Evolutionary conservation across 2,329 filamentous ascomycete species (phyloP).

Genomic region (Proliferodiscus dingleyae): DNA sequence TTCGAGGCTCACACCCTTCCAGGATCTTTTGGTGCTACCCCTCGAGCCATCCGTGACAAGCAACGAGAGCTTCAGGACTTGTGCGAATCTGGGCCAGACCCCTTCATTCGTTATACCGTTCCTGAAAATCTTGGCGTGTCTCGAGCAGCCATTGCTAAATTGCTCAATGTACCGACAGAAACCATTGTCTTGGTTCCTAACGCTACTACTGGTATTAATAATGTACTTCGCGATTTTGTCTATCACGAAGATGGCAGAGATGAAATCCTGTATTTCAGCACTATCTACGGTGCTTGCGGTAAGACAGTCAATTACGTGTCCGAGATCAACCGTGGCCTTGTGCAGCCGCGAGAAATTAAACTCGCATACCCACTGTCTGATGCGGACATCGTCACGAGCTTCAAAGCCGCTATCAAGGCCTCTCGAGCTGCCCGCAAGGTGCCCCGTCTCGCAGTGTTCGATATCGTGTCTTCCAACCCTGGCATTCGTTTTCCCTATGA

Average conservation of each 20-base stretch:
- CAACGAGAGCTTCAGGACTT: slow-evolving; percentile 62
- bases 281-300: slow-evolving; percentile 68
- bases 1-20: neutral
- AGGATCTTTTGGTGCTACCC: slow-evolving; percentile 77
- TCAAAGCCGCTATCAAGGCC: slow-evolving; percentile 52
- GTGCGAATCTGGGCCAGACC: slow-evolving; percentile 65
- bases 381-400: slow-evolving; percentile 55
- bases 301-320: slow-evolving; percentile 67
- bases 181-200: slow-evolving; percentile 76
- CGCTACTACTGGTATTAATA: slow-evolving; percentile 74
- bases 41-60: slow-evolving; percentile 53
- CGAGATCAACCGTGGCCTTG: slow-evolving; percentile 52
- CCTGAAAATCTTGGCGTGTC: slow-evolving; percentile 57
- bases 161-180: slow-evolving; percentile 61
- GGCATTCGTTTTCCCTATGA: slow-evolving; percentile 79
- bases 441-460: slow-evolving; percentile 68
- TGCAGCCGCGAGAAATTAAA: slow-evolving; percentile 49
- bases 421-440: slow-evolving; percentile 53
- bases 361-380: slow-evolving; percentile 68
- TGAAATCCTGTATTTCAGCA: slow-evolving; percentile 72
- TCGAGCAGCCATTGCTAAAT: slow-evolving; percentile 57
- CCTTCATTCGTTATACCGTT: slow-evolving; percentile 68
- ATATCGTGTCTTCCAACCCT: slow-evolving; percentile 74
- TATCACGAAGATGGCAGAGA: slow-evolving; percentile 60
- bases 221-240: slow-evolving; percentile 67